These are phyloP conservation scores for Excoecaria cochinchinensis DNA, from an alignment of 345 rosid genomes.

Conservation along the genomic window DNA sequence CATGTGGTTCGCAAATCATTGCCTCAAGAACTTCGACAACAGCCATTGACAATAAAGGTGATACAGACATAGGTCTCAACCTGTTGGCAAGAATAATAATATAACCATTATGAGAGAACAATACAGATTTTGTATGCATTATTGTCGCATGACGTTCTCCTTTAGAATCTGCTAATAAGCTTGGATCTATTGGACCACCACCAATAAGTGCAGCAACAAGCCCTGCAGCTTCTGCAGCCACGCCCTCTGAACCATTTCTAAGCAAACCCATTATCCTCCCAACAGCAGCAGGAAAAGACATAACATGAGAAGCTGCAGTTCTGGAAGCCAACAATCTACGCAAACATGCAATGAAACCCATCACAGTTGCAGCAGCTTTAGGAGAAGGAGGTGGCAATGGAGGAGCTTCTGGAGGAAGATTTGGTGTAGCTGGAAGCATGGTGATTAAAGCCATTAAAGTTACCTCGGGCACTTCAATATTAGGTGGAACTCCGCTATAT, in stretches of 20 bases:
- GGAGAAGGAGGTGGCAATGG: slow-evolving; percentile 99
- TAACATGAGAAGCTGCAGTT: slow-evolving; percentile 92
- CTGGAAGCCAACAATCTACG: slow-evolving; percentile 88
- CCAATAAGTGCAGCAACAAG: slow-evolving; percentile 88
- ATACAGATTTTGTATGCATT: slow-evolving; percentile 94
- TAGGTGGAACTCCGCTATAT: slow-evolving; percentile 80
- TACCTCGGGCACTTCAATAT: slow-evolving; percentile 91
- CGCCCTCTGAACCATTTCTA: slow-evolving; percentile 96
- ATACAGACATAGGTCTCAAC: slow-evolving; percentile 91
- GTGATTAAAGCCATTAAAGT: slow-evolving; percentile 97
- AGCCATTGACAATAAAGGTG: slow-evolving; percentile 92
- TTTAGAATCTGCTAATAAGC: slow-evolving; percentile 58
- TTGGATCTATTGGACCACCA: slow-evolving; percentile 70
- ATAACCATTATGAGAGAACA: slow-evolving; percentile 75
- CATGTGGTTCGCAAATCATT: slow-evolving; percentile 98
- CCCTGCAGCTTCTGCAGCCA: slow-evolving; percentile 91
- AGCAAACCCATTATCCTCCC: slow-evolving; percentile 99
- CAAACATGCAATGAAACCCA: slow-evolving; percentile 94
- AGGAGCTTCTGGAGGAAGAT: slow-evolving; percentile 89
- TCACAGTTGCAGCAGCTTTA: slow-evolving; percentile 97
- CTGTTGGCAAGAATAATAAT: slow-evolving; percentile 78
- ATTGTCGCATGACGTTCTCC: slow-evolving; percentile 94
- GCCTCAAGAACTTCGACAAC: slow-evolving; percentile 97
- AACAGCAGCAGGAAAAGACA: slow-evolving; percentile 99
- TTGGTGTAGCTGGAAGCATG: slow-evolving; percentile 92